Conservation (phyloP, 495 filamentous ascomycete genomes). For the Penicillium egyptiacum region DNA sequence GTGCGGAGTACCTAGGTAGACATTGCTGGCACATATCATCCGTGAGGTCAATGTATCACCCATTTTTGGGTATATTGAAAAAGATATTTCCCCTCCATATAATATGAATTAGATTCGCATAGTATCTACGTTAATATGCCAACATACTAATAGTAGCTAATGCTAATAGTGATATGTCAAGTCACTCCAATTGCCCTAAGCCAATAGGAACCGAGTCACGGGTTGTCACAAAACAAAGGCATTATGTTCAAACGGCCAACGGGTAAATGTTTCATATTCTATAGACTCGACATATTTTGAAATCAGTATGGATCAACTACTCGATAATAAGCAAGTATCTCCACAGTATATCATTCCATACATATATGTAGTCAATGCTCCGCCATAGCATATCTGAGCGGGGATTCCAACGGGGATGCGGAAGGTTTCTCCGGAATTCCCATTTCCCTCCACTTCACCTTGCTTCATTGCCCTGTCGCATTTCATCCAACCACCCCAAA, state of each 20-base stretch:
- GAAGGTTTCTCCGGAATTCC: constrained; percentile 29
- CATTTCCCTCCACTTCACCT: constrained; percentile 9
- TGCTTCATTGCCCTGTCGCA: constrained; percentile 9
- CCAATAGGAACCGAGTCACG: not conserved
- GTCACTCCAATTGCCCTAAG: not conserved
- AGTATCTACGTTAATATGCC: no score
- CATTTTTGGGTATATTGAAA: not conserved
- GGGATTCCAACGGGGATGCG: constrained; percentile 18
- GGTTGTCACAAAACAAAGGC: not conserved
- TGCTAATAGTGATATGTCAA: no score
- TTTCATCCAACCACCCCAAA: not conserved
- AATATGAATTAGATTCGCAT: no score
- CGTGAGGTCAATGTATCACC: not conserved
- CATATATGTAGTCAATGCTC: no score
- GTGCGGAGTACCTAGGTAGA: not conserved
- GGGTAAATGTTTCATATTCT: not conserved
- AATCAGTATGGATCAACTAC: not conserved
- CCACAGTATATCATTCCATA: not conserved
- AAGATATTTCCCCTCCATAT: not conserved
- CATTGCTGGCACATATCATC: not conserved
- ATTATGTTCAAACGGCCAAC: not conserved
- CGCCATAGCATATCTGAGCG: constrained; percentile 14
- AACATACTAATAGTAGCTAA: no score
- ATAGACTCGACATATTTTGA: not conserved
- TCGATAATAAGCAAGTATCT: not conserved